Conservation (phyloP, 148 eudicot species). For the Vaccinium corymbosum region DNA sequence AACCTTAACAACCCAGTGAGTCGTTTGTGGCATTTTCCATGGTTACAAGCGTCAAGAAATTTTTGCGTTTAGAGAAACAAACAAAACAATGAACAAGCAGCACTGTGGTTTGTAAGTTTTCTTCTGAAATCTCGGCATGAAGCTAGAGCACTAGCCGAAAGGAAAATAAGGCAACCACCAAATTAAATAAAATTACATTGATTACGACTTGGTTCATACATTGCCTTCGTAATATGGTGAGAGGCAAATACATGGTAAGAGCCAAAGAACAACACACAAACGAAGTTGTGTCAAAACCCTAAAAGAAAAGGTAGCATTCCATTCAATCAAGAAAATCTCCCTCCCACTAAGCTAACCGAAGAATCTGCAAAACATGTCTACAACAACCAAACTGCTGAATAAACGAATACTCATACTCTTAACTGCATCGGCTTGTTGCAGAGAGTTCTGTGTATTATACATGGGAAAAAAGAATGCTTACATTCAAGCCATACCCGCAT, state of each 20-base stretch:
- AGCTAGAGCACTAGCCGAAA: not conserved
- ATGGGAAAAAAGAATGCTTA: constrained; percentile 13
- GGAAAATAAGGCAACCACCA: not conserved
- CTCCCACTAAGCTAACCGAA: not conserved
- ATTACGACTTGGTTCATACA: not conserved
- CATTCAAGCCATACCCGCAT: not conserved
- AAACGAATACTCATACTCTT: constrained; percentile 9
- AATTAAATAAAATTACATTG: constrained; percentile 4
- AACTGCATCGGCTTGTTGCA: constrained; percentile 19
- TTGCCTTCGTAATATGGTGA: not conserved
- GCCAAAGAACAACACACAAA: not conserved
- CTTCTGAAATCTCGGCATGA: not conserved
- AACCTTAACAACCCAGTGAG: too few relatives aligned
- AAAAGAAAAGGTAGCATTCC: not conserved
- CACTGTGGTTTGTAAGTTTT: too few relatives aligned
- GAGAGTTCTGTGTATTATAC: constrained; percentile 16
- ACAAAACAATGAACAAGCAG: too few relatives aligned
- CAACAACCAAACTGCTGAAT: constrained; percentile 1
- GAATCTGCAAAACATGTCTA: constrained; percentile 7
- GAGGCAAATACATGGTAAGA: not conserved
- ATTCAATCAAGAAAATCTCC: not conserved
- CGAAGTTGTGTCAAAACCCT: constrained; percentile 1
- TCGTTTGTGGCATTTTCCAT: too few relatives aligned
- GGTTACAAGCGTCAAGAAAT: too few relatives aligned
- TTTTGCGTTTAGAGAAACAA: too few relatives aligned